Conservation (phyloP, 768 basidiomycete species). For the Glaciozyma martinii region DNA sequence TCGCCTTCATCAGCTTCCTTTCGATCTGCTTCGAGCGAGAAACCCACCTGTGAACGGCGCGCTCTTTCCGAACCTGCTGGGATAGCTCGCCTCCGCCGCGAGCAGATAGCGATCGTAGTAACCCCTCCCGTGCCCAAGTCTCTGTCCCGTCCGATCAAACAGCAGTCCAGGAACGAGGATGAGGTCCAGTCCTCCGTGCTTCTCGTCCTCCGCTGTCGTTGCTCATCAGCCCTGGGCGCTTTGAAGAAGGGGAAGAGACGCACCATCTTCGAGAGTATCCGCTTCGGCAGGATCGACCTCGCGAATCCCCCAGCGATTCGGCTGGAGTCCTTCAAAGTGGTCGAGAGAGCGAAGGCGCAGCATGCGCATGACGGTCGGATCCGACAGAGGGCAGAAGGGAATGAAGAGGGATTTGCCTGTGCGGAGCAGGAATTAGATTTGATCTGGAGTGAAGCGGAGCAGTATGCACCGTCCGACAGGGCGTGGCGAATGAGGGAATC, state of each 20-base stretch:
- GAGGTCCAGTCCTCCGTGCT: slow-evolving; percentile 25
- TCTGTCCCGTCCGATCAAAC: slow-evolving; percentile 14
- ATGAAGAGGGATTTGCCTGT: slow-evolving; percentile 20
- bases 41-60: slow-evolving; percentile 20
- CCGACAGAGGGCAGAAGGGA: slow-evolving; percentile 24
- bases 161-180: slow-evolving; percentile 27
- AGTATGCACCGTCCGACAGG: neutral
- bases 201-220: slow-evolving; percentile 9
- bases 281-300: slow-evolving; percentile 17
- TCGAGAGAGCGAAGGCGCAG: slow-evolving; percentile 7
- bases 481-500: slow-evolving; percentile 21
- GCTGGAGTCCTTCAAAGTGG: slow-evolving; percentile 11
- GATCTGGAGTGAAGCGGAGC: neutral
- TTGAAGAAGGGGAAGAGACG: neutral
- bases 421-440: too few species aligned
- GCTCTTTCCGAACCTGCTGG: slow-evolving; percentile 3
- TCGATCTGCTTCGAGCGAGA: neutral
- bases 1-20: too few species aligned
- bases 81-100: slow-evolving; percentile 7
- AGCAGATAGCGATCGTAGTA: slow-evolving; percentile 31
- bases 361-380: slow-evolving; percentile 27
- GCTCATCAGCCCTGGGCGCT: neutral
- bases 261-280: neutral
- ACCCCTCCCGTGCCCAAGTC: slow-evolving; percentile 26
- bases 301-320: slow-evolving; percentile 24